Conservation (phyloP, 2,329 filamentous ascomycete genomes). For the Zelopaecilomyces penicillatus region DNA sequence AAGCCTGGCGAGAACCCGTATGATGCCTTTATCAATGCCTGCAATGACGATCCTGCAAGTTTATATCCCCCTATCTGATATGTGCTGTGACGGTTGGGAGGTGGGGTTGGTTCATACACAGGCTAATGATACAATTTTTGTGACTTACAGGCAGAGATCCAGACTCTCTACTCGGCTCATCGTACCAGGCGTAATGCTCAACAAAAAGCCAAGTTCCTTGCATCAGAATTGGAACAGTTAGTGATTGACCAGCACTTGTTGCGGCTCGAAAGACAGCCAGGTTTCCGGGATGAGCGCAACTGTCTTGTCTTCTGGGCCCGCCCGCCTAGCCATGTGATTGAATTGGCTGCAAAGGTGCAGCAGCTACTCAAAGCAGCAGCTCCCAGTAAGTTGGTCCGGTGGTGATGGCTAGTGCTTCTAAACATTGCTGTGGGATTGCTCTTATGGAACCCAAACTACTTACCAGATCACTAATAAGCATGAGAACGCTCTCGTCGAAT, state of each 20-base stretch:
- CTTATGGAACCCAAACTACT: too few species aligned
- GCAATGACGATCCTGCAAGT: slow-evolving; percentile 57
- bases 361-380: slow-evolving; percentile 52
- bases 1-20: slow-evolving; percentile 63
- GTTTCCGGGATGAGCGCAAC: slow-evolving; percentile 66
- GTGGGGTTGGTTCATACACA: too few species aligned
- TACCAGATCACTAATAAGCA: too few species aligned
- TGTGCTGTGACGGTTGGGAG: not conserved
- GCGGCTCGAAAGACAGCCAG: slow-evolving; percentile 60
- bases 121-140: too few species aligned
- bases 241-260: slow-evolving; percentile 68
- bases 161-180: slow-evolving; percentile 64
- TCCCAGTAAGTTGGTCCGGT: slow-evolving; percentile 50
- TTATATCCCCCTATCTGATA: not conserved
- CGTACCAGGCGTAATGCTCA: slow-evolving; percentile 66
- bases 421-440: too few species aligned
- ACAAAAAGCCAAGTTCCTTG: slow-evolving; percentile 66
- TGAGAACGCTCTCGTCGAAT: not conserved
- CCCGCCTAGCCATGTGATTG: slow-evolving; percentile 63
- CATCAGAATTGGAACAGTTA: slow-evolving; percentile 58
- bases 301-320: slow-evolving; percentile 86
- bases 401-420: too few species aligned
- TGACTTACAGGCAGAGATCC: slow-evolving; percentile 50
- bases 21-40: slow-evolving; percentile 60
- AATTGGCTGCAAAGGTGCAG: slow-evolving; percentile 63